Conservation (phyloP, 495 filamentous ascomycete genomes). For the Parathielavia appendiculata region DNA sequence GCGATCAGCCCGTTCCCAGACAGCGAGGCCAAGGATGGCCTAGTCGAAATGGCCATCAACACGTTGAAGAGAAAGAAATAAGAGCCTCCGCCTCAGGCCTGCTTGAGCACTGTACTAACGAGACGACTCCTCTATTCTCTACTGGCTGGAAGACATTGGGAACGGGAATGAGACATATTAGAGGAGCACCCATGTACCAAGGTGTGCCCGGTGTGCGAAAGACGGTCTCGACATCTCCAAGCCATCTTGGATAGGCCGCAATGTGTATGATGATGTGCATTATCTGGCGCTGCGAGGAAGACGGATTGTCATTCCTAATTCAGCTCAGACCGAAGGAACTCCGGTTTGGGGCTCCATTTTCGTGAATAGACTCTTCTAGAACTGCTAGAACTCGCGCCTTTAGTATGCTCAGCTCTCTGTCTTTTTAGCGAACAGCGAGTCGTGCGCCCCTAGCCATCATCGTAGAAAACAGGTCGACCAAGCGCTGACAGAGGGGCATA, state of each 20-base stretch:
- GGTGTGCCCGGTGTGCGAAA: constrained; percentile 9
- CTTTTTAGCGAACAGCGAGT: not conserved
- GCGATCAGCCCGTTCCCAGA: constrained; percentile 80
- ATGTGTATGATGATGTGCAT: constrained; percentile 16
- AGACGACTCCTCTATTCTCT: not conserved
- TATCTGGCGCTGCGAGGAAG: constrained; percentile 9
- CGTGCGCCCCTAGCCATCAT: not conserved
- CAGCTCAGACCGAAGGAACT: constrained; percentile 7
- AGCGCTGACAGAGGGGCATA: no score
- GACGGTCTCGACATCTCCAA: not conserved
- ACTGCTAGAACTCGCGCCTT: not conserved
- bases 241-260: constrained; percentile 6
- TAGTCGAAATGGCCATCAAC: constrained; percentile 91
- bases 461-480: no score
- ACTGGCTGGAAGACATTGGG: not conserved
- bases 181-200: constrained; percentile 3
- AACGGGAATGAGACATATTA: not conserved
- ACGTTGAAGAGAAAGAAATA: constrained; percentile 85
- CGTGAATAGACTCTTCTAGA: no score
- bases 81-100: not conserved
- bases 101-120: constrained; percentile 5
- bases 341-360: not conserved
- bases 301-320: constrained; percentile 10
- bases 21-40: constrained; percentile 83
- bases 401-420: no score